phyloP scores from a whole-genome alignment of 441 rosid species.

The Populus hybrid region DNA sequence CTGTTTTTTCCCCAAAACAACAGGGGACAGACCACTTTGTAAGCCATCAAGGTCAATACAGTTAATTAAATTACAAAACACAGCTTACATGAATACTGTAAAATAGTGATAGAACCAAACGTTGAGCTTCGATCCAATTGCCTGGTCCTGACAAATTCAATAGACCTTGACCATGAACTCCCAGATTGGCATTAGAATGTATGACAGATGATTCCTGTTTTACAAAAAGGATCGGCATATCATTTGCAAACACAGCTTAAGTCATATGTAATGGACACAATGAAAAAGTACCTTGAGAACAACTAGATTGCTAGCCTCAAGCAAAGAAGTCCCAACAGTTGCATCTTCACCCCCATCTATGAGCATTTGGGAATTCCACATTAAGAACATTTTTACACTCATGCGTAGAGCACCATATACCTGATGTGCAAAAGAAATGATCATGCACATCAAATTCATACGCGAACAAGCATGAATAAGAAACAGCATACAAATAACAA shows the following conservation, averaged over 20 bases:
- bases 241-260: conserved; percentile 10
- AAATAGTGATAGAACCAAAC: conserved; percentile 86
- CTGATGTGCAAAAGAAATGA: conserved; percentile 31
- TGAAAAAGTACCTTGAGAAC: conserved; percentile 74
- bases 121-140: conserved; percentile 90
- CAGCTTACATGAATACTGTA: conserved; percentile 81
- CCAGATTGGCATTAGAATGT: conserved; percentile 94
- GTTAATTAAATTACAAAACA: conserved; percentile 4
- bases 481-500: conserved; percentile 1
- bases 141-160: conserved; percentile 96
- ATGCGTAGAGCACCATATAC: conserved; percentile 98
- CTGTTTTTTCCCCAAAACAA: too few relatives aligned
- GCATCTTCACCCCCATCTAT: conserved; percentile 89
- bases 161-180: conserved; percentile 95
- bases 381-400: conserved; percentile 95
- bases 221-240: conserved; percentile 8
- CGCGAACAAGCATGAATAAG: not conserved
- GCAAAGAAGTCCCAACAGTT: conserved; percentile 78
- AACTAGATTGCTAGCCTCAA: conserved; percentile 95
- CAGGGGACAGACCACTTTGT: not conserved
- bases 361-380: conserved; percentile 96
- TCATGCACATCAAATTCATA: conserved; percentile 19
- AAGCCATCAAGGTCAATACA: conserved; percentile 3
- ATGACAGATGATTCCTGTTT: conserved; percentile 89
- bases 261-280: conserved; percentile 8